Evolutionary conservation across 257 asterid species (phyloP), one percentile per base, ranked within the genome.

Genomic region (Solanum chiquidenum): DNA sequence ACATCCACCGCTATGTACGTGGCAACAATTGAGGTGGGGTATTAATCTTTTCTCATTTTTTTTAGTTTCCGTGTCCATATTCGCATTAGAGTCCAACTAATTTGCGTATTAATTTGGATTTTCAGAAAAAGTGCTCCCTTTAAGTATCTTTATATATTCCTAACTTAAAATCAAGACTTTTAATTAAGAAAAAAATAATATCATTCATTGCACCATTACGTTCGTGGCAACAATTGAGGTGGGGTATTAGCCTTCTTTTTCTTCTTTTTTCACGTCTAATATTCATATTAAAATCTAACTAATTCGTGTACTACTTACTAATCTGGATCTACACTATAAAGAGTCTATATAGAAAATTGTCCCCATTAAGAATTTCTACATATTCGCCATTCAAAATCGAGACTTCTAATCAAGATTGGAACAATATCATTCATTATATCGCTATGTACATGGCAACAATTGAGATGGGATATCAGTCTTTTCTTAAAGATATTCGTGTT

Each of bases 1-100:
- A 6, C 84, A 49, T 52, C 62, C 87, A 71, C 79, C 87, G 87
- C 29, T 86, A 44, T 46, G 72, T 72, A 86, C 73, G 88, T 86
- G 88, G 84, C 88, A 72, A 86, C 35, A 31, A 37, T 7, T 46
- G 72, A 46, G 83, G 73, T 68, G 83, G 37, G 33, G 52, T 69
- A 13, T 18, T 5, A n/a, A 5, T 5, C 34, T 3, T 64, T 16
- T 18, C 21, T 52, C 62, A 52, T 3, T 16, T 52, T 3, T 3
- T 3, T 64, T 60, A 1, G 0, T 60, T 64, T 62, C 2, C 27
- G 3, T 2, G 3, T 62, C 3, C 4, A 62, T 62, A n/a, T 62
- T 62, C 4, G 0, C 5, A 62, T n/a, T 5, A 62, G 1, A 62
- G 14, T 10, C 5, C 4, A 10, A 62, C 1, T n/a, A 4, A 62